These are phyloP conservation scores for Cyamopsis tetragonoloba DNA, from an alignment of 306 rosid species.

Conservation along the genomic window DNA sequence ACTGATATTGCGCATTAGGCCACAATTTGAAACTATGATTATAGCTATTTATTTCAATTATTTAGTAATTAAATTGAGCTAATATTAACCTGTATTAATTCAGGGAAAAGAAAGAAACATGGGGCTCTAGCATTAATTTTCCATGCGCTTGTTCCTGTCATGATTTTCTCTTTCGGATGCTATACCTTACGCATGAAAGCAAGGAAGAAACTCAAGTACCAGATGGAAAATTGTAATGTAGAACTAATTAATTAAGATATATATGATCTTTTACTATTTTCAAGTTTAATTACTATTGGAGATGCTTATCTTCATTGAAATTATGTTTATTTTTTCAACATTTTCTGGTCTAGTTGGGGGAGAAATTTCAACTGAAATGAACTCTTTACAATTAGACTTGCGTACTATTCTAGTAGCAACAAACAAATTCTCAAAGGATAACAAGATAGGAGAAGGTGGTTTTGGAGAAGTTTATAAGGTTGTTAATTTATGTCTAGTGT, in stretches of 20 bases:
- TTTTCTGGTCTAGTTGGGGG: constrained; percentile 17
- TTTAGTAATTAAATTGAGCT: no score
- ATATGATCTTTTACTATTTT: neutral
- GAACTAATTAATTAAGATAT: no score
- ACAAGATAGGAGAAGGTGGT: constrained; percentile 37
- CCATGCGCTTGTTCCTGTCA: neutral
- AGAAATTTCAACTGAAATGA: constrained; percentile 18
- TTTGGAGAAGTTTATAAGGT: constrained; percentile 31
- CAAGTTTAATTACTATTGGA: constrained; percentile 1
- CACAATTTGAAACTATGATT: no score
- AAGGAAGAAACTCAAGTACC: neutral
- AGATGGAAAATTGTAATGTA: constrained; percentile 17
- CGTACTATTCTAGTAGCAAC: constrained; percentile 20
- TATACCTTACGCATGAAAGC: constrained; percentile 1
- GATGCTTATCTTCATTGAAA: neutral
- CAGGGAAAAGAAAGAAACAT: neutral
- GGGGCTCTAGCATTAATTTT: neutral
- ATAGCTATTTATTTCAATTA: no score
- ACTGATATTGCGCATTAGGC: no score
- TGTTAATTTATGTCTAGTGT: neutral
- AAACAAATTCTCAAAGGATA: constrained; percentile 28
- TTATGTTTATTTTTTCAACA: neutral
- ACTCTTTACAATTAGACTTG: constrained; percentile 24
- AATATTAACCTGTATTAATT: neutral
- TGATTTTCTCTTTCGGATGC: neutral